These are phyloP conservation scores for Fusarium sp. DNA, from an alignment of 2,329 filamentous ascomycete species.

Conservation along the genomic window DNA sequence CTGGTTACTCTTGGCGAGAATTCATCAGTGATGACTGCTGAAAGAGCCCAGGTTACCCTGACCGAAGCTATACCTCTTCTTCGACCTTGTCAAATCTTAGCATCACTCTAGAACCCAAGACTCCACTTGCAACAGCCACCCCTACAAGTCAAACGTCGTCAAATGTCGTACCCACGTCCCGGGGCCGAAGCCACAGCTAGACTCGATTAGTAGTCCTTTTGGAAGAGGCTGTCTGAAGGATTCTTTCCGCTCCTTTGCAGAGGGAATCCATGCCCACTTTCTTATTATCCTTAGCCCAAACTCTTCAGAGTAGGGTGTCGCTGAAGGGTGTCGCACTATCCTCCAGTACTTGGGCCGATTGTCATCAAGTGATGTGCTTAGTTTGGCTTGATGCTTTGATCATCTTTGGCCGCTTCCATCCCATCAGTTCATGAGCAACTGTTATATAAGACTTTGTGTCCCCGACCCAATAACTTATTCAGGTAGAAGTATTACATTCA, in stretches of 20 bases:
- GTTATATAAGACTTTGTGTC: constrained; percentile 43
- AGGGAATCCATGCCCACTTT: constrained; percentile 36
- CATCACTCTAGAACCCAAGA: constrained; percentile 29
- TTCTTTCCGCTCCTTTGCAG: constrained; percentile 39
- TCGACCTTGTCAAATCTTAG: constrained; percentile 37
- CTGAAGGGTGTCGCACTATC: constrained; percentile 41
- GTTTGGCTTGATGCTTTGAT: constrained; percentile 43
- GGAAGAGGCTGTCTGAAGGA: constrained; percentile 44
- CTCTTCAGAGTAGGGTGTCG: constrained; percentile 25
- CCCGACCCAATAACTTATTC: constrained; percentile 26
- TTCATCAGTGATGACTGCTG: constrained; percentile 6
- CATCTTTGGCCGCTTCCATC: constrained; percentile 35
- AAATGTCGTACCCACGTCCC: constrained; percentile 39
- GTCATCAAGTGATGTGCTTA: constrained; percentile 40
- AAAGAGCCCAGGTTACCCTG: constrained; percentile 11
- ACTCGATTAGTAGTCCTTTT: constrained; percentile 36
- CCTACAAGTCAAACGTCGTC: constrained; percentile 44
- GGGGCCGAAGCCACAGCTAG: constrained; percentile 44
- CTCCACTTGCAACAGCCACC: constrained; percentile 39
- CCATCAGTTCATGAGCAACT: constrained; percentile 35
- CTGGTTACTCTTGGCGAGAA: constrained; percentile 3
- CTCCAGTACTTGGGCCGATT: constrained; percentile 24
- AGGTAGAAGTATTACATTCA: constrained; percentile 4
- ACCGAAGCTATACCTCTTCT: constrained; percentile 10
- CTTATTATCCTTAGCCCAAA: constrained; percentile 23